phyloP scores from a whole-genome alignment of 208 protist genomes.

The Acanthamoeba triangularis region DNA sequence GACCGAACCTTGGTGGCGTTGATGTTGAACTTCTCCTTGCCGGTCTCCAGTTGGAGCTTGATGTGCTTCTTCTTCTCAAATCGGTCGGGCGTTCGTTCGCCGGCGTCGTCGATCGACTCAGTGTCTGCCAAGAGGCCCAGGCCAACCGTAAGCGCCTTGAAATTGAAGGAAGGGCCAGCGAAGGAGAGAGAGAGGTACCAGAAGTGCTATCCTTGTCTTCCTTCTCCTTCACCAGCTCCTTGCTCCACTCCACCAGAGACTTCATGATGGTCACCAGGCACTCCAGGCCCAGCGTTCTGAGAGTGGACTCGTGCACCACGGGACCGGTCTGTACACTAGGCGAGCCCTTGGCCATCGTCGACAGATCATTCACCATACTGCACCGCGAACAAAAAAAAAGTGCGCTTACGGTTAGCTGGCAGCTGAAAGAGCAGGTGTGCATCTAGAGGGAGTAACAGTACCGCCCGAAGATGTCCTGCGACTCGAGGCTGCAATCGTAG shows the following conservation, averaged over 20 bases:
- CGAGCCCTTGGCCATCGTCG: slow-evolving; percentile 86
- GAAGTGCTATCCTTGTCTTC: slow-evolving; percentile 36
- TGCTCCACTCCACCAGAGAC: slow-evolving; percentile 90
- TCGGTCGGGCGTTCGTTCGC: not conserved
- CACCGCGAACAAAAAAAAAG: slow-evolving; percentile 56
- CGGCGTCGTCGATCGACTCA: not conserved
- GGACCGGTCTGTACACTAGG: slow-evolving; percentile 70
- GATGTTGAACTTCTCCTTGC: slow-evolving; percentile 84
- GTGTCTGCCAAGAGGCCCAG: not conserved
- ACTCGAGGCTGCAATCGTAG: slow-evolving; percentile 98
- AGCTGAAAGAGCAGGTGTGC: not conserved
- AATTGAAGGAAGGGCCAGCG: not conserved
- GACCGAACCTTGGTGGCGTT: slow-evolving; percentile 79
- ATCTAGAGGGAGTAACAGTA: slow-evolving; percentile 93
- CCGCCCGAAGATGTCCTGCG: slow-evolving; percentile 95
- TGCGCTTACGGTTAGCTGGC: slow-evolving; percentile 89
- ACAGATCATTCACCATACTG: slow-evolving; percentile 95
- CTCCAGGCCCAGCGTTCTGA: slow-evolving; percentile 91
- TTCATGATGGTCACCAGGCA: slow-evolving; percentile 90
- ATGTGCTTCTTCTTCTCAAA: slow-evolving; percentile 77
- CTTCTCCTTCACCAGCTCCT: slow-evolving; percentile 82
- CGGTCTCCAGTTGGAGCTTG: slow-evolving; percentile 77
- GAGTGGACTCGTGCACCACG: slow-evolving; percentile 80
- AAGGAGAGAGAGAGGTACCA: not conserved
- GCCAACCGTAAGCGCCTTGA: not conserved